Evolutionary conservation across 2,329 filamentous ascomycete species (phyloP).

Genomic region (Cladobotryum protrusum): DNA sequence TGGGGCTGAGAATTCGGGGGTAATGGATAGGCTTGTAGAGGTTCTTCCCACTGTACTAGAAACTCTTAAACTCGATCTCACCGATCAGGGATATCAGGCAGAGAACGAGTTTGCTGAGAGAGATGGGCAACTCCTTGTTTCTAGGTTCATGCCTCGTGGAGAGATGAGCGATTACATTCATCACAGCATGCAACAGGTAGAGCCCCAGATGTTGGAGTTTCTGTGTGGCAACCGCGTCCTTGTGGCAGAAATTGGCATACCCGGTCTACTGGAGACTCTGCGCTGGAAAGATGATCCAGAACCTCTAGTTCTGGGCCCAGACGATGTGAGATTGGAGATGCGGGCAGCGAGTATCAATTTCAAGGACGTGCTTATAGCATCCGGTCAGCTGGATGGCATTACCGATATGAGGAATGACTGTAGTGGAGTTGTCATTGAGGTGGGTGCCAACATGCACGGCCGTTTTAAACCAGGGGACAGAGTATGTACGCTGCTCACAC

Average conservation of each 20-base stretch:
- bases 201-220: slow-evolving; percentile 6
- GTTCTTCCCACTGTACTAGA: slow-evolving; percentile 7
- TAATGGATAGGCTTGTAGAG: not conserved
- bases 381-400: slow-evolving; percentile 25
- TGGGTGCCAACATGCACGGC: slow-evolving; percentile 22
- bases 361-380: slow-evolving; percentile 30
- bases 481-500: slow-evolving; percentile 1
- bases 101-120: slow-evolving; percentile 14
- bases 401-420: slow-evolving; percentile 27
- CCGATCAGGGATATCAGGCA: slow-evolving; percentile 5
- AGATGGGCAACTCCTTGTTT: slow-evolving; percentile 15
- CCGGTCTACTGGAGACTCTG: slow-evolving; percentile 16
- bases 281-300: slow-evolving; percentile 14
- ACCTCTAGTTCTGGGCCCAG: slow-evolving; percentile 10
- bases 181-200: slow-evolving; percentile 1
- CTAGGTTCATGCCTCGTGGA: slow-evolving; percentile 9
- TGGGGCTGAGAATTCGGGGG: too few species aligned
- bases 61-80: slow-evolving; percentile 5
- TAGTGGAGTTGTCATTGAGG: slow-evolving; percentile 24
- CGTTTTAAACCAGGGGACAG: slow-evolving; percentile 16
- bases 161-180: slow-evolving; percentile 6
- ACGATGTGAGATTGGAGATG: slow-evolving; percentile 13
- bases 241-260: slow-evolving; percentile 12
- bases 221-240: slow-evolving; percentile 7
- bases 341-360: slow-evolving; percentile 27